These are phyloP conservation scores for Moelleriella libera DNA, from an alignment of 2,329 filamentous ascomycete species.

Conservation along the genomic window DNA sequence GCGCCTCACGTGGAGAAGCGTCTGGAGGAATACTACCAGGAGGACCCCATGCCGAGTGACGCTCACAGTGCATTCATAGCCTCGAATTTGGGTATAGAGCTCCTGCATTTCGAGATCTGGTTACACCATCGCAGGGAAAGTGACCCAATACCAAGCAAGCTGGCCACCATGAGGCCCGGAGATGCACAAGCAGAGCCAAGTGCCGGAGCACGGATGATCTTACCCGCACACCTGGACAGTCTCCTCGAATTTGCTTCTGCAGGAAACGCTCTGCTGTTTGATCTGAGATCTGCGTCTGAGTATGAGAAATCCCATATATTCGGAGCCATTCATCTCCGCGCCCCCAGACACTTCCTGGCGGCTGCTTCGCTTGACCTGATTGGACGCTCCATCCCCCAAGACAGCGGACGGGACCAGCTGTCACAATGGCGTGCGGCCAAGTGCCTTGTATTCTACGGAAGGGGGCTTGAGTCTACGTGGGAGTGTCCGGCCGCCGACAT, in stretches of 20 bases:
- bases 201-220: slow-evolving; percentile 29
- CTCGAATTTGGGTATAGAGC: slow-evolving; percentile 38
- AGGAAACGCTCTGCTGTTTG: slow-evolving; percentile 31
- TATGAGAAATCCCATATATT: slow-evolving; percentile 38
- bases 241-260: slow-evolving; percentile 35
- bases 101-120: slow-evolving; percentile 38
- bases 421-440: slow-evolving; percentile 29
- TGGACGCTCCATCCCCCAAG: slow-evolving; percentile 32
- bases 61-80: slow-evolving; percentile 37
- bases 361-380: slow-evolving; percentile 35
- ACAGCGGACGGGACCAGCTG: slow-evolving; percentile 31
- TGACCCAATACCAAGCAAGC: slow-evolving; percentile 28
- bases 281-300: slow-evolving; percentile 30
- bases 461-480: slow-evolving; percentile 31
- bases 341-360: slow-evolving; percentile 32
- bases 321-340: slow-evolving; percentile 36
- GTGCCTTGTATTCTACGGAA: slow-evolving; percentile 39
- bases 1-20: slow-evolving; percentile 33
- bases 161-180: slow-evolving; percentile 28
- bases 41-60: slow-evolving; percentile 31
- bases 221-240: slow-evolving; percentile 34
- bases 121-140: slow-evolving; percentile 38
- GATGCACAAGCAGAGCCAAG: slow-evolving; percentile 16
- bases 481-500: slow-evolving; percentile 35
- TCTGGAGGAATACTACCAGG: slow-evolving; percentile 38